These are phyloP conservation scores for Heliocybe sulcata DNA, from an alignment of 1,284 basidiomycete genomes.

Conservation along the genomic window DNA sequence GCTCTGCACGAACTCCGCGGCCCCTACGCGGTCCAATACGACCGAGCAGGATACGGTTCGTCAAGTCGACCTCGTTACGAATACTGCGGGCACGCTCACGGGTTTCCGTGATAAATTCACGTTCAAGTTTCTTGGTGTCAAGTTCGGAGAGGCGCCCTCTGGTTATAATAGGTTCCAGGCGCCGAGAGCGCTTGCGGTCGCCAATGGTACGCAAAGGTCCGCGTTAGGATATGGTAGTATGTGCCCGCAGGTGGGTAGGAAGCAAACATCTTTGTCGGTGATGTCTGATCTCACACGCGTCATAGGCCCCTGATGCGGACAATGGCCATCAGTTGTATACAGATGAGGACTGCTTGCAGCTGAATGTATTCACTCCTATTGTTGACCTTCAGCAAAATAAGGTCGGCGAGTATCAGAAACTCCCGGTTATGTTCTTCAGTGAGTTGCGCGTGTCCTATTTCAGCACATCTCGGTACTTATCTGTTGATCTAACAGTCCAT, in stretches of 20 bases:
- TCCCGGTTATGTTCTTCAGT: constrained; percentile 1
- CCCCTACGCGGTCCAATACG: neutral
- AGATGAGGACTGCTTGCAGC: neutral
- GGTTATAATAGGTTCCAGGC: neutral
- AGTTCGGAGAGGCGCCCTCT: neutral
- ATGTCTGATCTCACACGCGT: neutral
- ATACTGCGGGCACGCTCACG: neutral
- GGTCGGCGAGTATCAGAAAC: neutral
- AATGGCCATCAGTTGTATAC: constrained; percentile 1
- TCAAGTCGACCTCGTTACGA: neutral
- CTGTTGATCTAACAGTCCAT: neutral
- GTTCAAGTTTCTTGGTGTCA: neutral
- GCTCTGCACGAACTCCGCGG: constrained; percentile 1
- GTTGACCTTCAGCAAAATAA: neutral
- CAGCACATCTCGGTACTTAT: too few relatives aligned
- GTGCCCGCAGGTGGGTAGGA: constrained; percentile 1
- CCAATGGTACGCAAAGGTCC: neutral
- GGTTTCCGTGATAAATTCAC: constrained; percentile 1
- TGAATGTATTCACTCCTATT: constrained; percentile 1
- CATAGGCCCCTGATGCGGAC: neutral
- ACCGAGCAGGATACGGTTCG: neutral
- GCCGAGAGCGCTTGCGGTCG: neutral
- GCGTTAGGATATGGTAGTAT: neutral
- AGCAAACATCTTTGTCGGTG: too few relatives aligned
- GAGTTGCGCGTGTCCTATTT: too few relatives aligned